Evolutionary conservation across 2,329 filamentous ascomycete species (phyloP).

Genomic region (Trichoderma gracile): DNA sequence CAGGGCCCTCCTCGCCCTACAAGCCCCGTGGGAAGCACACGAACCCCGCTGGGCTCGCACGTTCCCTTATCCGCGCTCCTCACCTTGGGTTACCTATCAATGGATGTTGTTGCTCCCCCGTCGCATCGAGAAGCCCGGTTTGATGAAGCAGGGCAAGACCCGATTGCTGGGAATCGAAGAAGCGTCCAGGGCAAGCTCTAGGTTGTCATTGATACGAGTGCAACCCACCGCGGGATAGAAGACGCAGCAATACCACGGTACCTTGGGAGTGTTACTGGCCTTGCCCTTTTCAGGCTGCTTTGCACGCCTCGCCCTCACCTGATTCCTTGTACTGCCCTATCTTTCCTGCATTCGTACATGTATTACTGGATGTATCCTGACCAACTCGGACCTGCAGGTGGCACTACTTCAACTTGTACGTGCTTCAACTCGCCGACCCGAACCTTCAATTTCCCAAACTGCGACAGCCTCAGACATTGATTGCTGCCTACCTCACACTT

Average conservation of each 20-base stretch:
- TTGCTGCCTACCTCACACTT: background rate
- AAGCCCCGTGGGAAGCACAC: conserved; percentile 9
- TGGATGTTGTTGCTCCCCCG: background rate
- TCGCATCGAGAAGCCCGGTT: background rate
- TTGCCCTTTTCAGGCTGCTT: background rate
- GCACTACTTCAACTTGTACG: background rate
- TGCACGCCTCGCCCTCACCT: too few species aligned
- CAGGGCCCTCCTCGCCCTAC: conserved; percentile 1
- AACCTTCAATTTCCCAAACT: background rate
- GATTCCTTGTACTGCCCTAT: background rate
- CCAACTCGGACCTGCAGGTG: background rate
- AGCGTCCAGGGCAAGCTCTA: background rate
- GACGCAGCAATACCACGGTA: too few species aligned
- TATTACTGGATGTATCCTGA: too few species aligned
- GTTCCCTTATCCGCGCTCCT: background rate
- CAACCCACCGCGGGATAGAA: too few species aligned
- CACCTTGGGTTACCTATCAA: background rate
- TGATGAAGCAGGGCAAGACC: background rate
- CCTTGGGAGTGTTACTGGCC: background rate
- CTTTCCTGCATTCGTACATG: background rate
- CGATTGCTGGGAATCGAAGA: background rate
- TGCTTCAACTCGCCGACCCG: background rate
- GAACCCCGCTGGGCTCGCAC: conserved; percentile 21
- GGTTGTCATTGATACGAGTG: too few species aligned
- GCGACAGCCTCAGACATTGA: background rate